These are phyloP conservation scores for Xylaria sp. DNA, from an alignment of 2,329 filamentous ascomycete genomes.

Conservation along the genomic window DNA sequence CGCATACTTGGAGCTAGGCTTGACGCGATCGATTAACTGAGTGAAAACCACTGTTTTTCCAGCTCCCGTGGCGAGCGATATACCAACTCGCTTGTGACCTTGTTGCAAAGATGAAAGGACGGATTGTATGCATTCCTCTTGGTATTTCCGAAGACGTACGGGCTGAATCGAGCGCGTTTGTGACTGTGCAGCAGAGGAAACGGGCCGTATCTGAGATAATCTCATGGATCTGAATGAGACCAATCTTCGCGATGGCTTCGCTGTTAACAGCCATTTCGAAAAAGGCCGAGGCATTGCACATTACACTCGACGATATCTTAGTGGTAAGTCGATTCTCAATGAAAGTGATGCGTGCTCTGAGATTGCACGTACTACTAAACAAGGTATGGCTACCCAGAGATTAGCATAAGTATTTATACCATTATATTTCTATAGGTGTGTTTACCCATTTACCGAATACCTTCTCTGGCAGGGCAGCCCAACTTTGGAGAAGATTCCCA, in stretches of 20 bases:
- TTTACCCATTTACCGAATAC: not conserved
- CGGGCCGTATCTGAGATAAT: slow-evolving; percentile 26
- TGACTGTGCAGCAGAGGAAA: slow-evolving; percentile 25
- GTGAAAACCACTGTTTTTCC: slow-evolving; percentile 98
- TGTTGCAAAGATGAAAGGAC: slow-evolving; percentile 75
- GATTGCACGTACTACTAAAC: slow-evolving; percentile 14
- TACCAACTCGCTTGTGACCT: slow-evolving; percentile 82
- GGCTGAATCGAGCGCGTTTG: slow-evolving; percentile 28
- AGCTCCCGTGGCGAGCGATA: slow-evolving; percentile 87
- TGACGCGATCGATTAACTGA: slow-evolving; percentile 85
- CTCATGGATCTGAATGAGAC: slow-evolving; percentile 15
- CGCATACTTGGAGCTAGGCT: slow-evolving; percentile 64
- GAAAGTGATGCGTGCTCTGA: slow-evolving; percentile 21
- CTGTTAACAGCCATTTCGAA: slow-evolving; percentile 40
- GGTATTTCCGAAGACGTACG: slow-evolving; percentile 80
- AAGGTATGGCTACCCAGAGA: not conserved
- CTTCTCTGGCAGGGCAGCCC: not conserved
- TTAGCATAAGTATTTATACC: not conserved
- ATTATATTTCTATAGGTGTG: not conserved
- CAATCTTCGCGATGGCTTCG: slow-evolving; percentile 28
- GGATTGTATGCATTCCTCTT: slow-evolving; percentile 90
- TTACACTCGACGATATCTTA: slow-evolving; percentile 17
- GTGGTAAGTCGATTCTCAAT: slow-evolving; percentile 1
- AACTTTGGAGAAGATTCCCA: not conserved
- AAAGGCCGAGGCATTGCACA: slow-evolving; percentile 46